These are phyloP conservation scores for Fusarium metavorans DNA, from an alignment of 2,329 filamentous ascomycete species.

Conservation along the genomic window DNA sequence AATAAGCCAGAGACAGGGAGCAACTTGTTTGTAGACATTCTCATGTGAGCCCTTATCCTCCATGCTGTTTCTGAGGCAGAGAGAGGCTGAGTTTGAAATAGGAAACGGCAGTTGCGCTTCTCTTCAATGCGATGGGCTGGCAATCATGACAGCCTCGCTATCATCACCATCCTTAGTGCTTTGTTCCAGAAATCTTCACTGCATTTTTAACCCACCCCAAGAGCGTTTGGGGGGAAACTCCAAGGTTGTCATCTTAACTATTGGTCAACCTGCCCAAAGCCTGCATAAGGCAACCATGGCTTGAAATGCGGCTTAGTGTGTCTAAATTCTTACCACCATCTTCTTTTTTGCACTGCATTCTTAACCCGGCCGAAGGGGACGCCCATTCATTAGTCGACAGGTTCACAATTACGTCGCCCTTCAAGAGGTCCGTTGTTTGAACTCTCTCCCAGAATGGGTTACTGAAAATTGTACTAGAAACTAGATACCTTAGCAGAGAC, in stretches of 20 bases:
- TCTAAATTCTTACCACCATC: neutral
- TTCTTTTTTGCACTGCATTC: neutral
- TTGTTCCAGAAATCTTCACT: neutral
- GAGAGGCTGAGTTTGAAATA: neutral
- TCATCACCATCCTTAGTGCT: no score
- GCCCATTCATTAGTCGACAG: neutral
- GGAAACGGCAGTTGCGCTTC: neutral
- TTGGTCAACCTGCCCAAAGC: neutral
- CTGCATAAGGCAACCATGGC: neutral
- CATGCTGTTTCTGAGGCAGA: neutral
- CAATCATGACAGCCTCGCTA: no score
- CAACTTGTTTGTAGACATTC: neutral
- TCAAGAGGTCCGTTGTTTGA: neutral
- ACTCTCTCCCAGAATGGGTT: neutral
- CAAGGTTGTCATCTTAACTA: neutral
- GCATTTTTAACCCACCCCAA: neutral
- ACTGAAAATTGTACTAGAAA: neutral
- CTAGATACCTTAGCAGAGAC: neutral
- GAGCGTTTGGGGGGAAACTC: neutral
- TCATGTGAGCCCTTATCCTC: neutral
- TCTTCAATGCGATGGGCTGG: neutral
- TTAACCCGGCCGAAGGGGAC: neutral
- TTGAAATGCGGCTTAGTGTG: neutral
- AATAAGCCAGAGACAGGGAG: neutral
- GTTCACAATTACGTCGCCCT: neutral